A percentile compares a stretch with the other conserved stretches of the same genome.
Evolutionary conservation across 768 basidiomycete genomes (phyloP).

Genomic region (Tricholoma bakamatsutake): DNA sequence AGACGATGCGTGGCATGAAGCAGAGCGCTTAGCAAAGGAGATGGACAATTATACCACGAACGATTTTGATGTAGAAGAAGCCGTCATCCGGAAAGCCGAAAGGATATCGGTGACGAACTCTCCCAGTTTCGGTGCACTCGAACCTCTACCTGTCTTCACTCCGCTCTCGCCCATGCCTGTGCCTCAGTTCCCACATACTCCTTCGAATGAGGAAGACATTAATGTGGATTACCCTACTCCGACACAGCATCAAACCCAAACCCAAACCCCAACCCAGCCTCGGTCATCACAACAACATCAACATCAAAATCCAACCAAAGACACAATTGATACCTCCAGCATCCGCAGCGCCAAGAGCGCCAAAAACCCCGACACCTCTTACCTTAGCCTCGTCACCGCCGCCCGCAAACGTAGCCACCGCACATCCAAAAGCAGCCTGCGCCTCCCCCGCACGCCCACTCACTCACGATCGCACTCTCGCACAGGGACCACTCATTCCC

Average conservation of each 20-base stretch:
- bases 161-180: constrained; percentile 14
- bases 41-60: constrained; percentile 56
- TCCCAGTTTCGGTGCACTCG: constrained; percentile 9
- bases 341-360: constrained; percentile 26
- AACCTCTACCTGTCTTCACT: constrained; percentile 10
- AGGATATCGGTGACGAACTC: constrained; percentile 33
- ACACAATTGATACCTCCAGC: constrained; percentile 33
- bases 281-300: neutral
- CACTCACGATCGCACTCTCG: neutral
- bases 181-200: constrained; percentile 3
- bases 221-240: neutral
- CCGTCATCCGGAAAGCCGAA: constrained; percentile 43
- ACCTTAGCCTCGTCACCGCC: constrained; percentile 46
- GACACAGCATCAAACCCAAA: neutral
- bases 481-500: neutral
- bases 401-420: constrained; percentile 61
- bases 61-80: constrained; percentile 15
- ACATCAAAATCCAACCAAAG: constrained; percentile 11
- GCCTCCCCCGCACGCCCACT: constrained; percentile 37
- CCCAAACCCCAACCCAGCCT: neutral
- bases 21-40: constrained; percentile 65
- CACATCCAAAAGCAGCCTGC: constrained; percentile 60
- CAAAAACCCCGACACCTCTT: constrained; percentile 2
- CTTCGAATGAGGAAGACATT: neutral
- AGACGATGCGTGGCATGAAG: constrained; percentile 77